Percentiles rank a stretch among this genome's conserved stretches.
Evolutionary conservation across 495 filamentous ascomycete genomes (phyloP).

Genomic region (Talaromyces liani): DNA sequence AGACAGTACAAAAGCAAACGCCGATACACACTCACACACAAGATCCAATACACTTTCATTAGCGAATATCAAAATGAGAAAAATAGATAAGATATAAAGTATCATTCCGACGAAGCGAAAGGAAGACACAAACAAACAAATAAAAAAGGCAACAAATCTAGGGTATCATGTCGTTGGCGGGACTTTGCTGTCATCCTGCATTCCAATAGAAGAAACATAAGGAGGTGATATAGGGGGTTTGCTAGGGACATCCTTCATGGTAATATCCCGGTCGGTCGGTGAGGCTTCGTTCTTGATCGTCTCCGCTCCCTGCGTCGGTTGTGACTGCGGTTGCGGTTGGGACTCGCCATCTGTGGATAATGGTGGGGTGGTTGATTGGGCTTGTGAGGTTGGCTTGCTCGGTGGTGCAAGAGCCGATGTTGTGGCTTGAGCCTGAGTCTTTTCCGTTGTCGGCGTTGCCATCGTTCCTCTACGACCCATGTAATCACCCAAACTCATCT

Average conservation of each 20-base stretch:
- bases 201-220: conserved; percentile 6
- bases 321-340: neutral
- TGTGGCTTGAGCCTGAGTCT: conserved; percentile 23
- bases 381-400: conserved; percentile 14
- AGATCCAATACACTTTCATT: neutral
- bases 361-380: conserved; percentile 4
- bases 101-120: neutral
- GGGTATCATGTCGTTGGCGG: conserved; percentile 8
- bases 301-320: neutral
- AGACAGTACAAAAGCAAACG: neutral
- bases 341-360: conserved; percentile 1
- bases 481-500: conserved; percentile 62
- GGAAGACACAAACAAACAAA: neutral
- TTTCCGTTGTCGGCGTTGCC: conserved; percentile 35
- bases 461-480: conserved; percentile 41
- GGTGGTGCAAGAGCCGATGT: conserved; percentile 14
- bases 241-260: conserved; percentile 8
- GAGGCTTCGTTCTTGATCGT: neutral
- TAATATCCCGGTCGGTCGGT: neutral
- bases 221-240: conserved; percentile 8
- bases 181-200: conserved; percentile 6
- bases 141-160: conserved; percentile 8
- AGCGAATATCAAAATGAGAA: neutral
- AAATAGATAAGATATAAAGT: neutral
- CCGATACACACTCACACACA: neutral